Evolutionary conservation across 2,329 filamentous ascomycete genomes (phyloP).

Genomic region (Claviceps sorghi): DNA sequence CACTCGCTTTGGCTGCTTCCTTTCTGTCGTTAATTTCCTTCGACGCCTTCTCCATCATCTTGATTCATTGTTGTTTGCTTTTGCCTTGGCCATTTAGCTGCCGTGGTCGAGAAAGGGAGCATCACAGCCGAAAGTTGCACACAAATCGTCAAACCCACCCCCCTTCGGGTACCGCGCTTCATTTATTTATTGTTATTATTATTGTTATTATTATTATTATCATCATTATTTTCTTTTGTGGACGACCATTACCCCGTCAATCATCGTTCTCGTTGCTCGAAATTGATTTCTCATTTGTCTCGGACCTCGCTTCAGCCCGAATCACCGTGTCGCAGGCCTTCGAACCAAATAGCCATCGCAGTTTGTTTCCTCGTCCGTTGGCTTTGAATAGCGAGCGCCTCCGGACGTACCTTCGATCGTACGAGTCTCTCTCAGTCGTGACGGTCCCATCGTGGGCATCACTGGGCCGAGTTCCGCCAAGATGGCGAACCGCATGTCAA

Average conservation of each 20-base stretch:
- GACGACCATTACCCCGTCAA: not conserved
- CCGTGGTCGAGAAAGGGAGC: not conserved
- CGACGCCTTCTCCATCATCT: not conserved
- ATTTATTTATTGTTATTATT: not conserved
- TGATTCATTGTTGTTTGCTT: not conserved
- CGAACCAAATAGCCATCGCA: not conserved
- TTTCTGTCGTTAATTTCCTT: conserved; percentile 22
- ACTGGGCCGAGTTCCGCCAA: conserved; percentile 10
- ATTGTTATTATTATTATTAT: not conserved
- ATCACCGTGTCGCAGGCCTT: not conserved
- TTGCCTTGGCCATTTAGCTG: not conserved
- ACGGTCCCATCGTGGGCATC: conserved; percentile 25
- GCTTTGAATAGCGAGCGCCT: not conserved
- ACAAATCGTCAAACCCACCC: not conserved
- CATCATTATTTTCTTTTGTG: not conserved
- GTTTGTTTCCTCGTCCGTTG: not conserved
- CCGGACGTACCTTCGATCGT: not conserved
- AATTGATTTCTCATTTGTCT: not conserved
- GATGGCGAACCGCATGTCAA: conserved; percentile 53
- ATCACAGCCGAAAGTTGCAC: not conserved
- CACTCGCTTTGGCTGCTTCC: conserved; percentile 44
- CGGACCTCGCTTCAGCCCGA: not conserved
- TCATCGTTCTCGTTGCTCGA: not conserved
- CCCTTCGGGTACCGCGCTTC: not conserved
- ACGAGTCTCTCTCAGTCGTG: conserved; percentile 12